These are phyloP conservation scores for Leccinum fallax DNA, from an alignment of 1,284 basidiomycete species.

Conservation along the genomic window DNA sequence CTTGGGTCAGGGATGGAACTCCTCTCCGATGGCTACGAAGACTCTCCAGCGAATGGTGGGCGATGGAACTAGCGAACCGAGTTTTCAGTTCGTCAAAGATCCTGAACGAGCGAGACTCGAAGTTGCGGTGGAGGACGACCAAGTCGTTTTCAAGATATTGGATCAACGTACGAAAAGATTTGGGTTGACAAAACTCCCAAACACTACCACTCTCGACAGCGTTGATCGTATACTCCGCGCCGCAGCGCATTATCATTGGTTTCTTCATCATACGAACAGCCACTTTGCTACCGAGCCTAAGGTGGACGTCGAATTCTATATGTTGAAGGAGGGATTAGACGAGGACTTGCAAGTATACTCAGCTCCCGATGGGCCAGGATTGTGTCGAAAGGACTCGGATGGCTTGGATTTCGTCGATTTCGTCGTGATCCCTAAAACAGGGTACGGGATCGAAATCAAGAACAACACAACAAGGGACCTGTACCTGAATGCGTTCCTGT, in stretches of 20 bases:
- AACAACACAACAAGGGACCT: conserved; percentile 20
- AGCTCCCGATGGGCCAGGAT: conserved; percentile 2
- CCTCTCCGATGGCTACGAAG: not conserved
- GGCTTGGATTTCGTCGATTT: conserved; percentile 20
- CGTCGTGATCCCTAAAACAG: conserved; percentile 1
- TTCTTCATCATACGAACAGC: conserved; percentile 8
- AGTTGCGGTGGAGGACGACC: not conserved
- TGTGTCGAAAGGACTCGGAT: conserved; percentile 2
- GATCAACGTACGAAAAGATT: conserved; percentile 12
- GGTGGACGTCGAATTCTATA: conserved; percentile 17
- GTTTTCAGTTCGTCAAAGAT: not conserved
- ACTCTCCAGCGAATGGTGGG: not conserved
- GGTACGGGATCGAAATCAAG: conserved; percentile 18
- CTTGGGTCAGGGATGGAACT: not conserved
- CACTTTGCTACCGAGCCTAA: not conserved
- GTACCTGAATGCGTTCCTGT: conserved; percentile 26
- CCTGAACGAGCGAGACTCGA: conserved; percentile 11
- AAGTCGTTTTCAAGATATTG: conserved; percentile 14
- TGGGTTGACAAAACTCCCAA: conserved; percentile 9
- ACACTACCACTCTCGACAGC: not conserved
- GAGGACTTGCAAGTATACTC: not conserved
- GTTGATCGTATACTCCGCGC: conserved; percentile 4
- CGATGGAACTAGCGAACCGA: not conserved
- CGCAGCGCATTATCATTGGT: conserved; percentile 25
- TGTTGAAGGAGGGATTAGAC: conserved; percentile 4